Evolutionary conservation across 805 yeast species (phyloP).

Genomic region (Dipodascus albidus): DNA sequence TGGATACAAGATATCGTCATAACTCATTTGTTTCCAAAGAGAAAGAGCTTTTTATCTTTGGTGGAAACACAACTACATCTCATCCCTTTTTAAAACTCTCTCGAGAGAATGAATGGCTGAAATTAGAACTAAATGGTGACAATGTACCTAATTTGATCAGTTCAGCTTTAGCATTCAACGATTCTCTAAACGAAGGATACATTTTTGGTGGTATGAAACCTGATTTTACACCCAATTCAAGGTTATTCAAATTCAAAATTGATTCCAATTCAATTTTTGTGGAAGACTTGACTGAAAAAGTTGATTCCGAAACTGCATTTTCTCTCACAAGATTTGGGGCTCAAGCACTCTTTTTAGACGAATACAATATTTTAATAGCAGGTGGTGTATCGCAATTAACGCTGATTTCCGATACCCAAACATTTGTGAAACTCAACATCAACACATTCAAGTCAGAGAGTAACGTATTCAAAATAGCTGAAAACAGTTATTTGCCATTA

Average conservation of each 20-base stretch:
- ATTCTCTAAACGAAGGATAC: constrained; percentile 25
- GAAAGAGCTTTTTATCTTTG: constrained; percentile 34
- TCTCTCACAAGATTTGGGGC: constrained; percentile 33
- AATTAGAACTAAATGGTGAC: constrained; percentile 12
- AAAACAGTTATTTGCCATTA: constrained; percentile 27
- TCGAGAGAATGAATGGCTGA: constrained; percentile 13
- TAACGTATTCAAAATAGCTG: neutral
- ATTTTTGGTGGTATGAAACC: constrained; percentile 28
- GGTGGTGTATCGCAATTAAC: constrained; percentile 45
- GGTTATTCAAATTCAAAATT: constrained; percentile 13
- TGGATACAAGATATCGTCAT: constrained; percentile 43
- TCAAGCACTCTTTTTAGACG: constrained; percentile 24
- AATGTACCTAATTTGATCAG: constrained; percentile 24
- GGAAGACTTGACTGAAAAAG: constrained; percentile 25
- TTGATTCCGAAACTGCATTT: neutral
- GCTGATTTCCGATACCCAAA: constrained; percentile 25
- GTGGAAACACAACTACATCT: constrained; percentile 30
- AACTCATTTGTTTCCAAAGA: constrained; percentile 25
- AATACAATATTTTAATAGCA: constrained; percentile 31
- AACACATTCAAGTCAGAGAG: neutral
- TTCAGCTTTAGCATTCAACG: constrained; percentile 28
- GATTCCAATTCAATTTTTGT: constrained; percentile 18
- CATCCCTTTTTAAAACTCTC: constrained; percentile 11
- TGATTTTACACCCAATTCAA: constrained; percentile 4
- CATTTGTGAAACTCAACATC: constrained; percentile 25